phyloP scores from a whole-genome alignment of 1,139 yeast genomes.

The Protomyces gravidus region DNA sequence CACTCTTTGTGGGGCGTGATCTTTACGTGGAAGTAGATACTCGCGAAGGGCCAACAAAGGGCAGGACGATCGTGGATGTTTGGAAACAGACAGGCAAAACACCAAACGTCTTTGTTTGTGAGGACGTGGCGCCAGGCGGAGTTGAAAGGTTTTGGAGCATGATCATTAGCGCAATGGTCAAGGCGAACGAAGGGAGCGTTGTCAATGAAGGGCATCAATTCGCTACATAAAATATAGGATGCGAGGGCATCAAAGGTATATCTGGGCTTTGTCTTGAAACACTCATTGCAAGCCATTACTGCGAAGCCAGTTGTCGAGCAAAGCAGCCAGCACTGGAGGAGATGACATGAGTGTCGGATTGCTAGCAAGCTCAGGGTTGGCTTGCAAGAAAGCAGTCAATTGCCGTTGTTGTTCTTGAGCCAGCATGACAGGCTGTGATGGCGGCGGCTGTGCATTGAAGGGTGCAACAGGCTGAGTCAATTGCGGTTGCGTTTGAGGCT shows the following conservation, averaged over 20 bases:
- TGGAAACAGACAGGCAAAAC: constrained; percentile 43
- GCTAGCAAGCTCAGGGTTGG: constrained; percentile 20
- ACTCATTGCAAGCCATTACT: constrained; percentile 10
- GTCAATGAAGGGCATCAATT: background rate
- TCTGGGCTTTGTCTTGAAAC: no score
- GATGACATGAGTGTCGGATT: constrained; percentile 17
- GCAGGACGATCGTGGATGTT: constrained; percentile 36
- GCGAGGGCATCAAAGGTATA: no score
- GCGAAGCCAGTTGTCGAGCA: constrained; percentile 16
- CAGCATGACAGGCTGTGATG: background rate
- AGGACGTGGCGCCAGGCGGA: constrained; percentile 29
- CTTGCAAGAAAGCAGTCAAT: constrained; percentile 16
- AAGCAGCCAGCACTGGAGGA: constrained; percentile 17
- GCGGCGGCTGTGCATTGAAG: background rate
- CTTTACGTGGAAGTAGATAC: constrained; percentile 40
- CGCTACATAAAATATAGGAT: background rate
- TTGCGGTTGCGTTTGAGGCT: background rate
- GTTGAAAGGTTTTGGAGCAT: constrained; percentile 50
- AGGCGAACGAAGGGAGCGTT: background rate
- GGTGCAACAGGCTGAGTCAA: background rate
- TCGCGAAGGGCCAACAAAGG: constrained; percentile 28
- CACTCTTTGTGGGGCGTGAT: constrained; percentile 33
- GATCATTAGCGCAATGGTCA: constrained; percentile 46
- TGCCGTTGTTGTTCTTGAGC: constrained; percentile 17
- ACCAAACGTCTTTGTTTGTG: constrained; percentile 43